A percentile compares a stretch with the other conserved stretches of the same genome.
These are phyloP conservation scores for Luvunga scandens DNA, from an alignment of 345 rosid genomes.

Conservation along the genomic window DNA sequence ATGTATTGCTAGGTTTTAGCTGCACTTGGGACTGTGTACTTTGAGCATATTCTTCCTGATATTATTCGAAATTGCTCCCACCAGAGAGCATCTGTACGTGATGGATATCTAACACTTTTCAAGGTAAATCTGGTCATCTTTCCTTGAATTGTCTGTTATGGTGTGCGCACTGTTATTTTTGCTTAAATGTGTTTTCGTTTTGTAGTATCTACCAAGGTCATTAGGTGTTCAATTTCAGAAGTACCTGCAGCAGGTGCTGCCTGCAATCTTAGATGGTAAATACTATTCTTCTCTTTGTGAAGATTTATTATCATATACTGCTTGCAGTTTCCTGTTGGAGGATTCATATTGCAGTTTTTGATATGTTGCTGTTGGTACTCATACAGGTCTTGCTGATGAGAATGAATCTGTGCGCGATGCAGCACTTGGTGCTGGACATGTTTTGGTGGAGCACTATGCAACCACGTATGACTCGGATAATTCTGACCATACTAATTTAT, in stretches of 20 bases:
- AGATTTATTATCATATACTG: background rate
- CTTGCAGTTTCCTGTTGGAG: conserved; percentile 9
- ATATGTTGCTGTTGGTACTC: conserved; percentile 16
- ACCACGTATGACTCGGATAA: conserved; percentile 54
- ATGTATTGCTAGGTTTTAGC: conserved; percentile 69
- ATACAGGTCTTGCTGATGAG: conserved; percentile 96
- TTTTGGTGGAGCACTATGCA: conserved; percentile 96
- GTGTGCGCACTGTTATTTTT: background rate
- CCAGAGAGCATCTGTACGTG: conserved; percentile 90
- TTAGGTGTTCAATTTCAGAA: conserved; percentile 92
- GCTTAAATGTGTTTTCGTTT: conserved; percentile 12
- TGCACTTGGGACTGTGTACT: conserved; percentile 85
- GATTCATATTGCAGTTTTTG: conserved; percentile 14
- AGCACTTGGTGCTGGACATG: conserved; percentile 98
- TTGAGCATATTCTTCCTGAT: conserved; percentile 84
- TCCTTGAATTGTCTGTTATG: background rate
- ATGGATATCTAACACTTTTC: conserved; percentile 97
- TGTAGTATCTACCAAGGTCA: conserved; percentile 92
- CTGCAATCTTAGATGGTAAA: conserved; percentile 91
- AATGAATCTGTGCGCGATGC: conserved; percentile 99
- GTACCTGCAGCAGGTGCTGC: conserved; percentile 90
- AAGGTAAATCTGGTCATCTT: conserved; percentile 47
- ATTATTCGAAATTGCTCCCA: conserved; percentile 90
- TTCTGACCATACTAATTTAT: background rate
- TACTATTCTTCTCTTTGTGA: background rate